A percentile compares a stretch with the other conserved stretches of the same genome.
Conservation (phyloP, 192 early-diverging fungal genomes). For the Phycomyces blakesleeanus region DNA sequence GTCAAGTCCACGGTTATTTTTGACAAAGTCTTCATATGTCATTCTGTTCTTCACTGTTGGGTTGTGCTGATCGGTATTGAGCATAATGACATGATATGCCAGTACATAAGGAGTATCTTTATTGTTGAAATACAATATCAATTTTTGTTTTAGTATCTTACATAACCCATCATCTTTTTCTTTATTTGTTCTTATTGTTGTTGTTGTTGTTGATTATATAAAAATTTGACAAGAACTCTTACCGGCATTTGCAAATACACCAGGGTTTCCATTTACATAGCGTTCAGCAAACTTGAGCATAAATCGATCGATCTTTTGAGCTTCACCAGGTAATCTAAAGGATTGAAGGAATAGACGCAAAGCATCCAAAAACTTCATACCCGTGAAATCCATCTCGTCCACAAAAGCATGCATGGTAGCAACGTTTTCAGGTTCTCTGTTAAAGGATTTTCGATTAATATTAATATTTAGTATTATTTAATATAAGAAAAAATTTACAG, state of each 20-base stretch:
- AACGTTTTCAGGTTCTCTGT: constrained; percentile 81
- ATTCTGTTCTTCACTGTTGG: constrained; percentile 83
- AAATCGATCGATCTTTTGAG: constrained; percentile 95
- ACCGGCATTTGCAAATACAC: constrained; percentile 78
- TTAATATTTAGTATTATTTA: too few species aligned
- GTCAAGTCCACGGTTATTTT: constrained; percentile 92
- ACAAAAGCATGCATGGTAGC: constrained; percentile 97
- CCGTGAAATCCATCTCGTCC: constrained; percentile 79
- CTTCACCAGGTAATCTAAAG: constrained; percentile 90
- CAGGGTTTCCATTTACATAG: constrained; percentile 80
- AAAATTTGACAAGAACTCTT: too few species aligned
- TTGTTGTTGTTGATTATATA: too few species aligned
- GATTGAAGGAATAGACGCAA: constrained; percentile 79
- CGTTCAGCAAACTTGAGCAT: constrained; percentile 98
- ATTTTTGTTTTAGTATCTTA: neutral
- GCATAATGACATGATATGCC: constrained; percentile 89
- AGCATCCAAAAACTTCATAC: constrained; percentile 73
- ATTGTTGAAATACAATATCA: neutral
- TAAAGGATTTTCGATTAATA: too few species aligned
- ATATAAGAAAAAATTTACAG: too few species aligned
- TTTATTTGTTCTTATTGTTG: too few species aligned
- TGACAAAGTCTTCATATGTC: constrained; percentile 81
- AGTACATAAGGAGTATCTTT: constrained; percentile 87
- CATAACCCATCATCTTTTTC: neutral
- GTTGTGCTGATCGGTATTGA: constrained; percentile 92